Percentiles rank a stretch among this genome's conserved stretches.
Evolutionary conservation across 1,284 basidiomycete species (phyloP).

Genomic region (Fomitopsis palustris): DNA sequence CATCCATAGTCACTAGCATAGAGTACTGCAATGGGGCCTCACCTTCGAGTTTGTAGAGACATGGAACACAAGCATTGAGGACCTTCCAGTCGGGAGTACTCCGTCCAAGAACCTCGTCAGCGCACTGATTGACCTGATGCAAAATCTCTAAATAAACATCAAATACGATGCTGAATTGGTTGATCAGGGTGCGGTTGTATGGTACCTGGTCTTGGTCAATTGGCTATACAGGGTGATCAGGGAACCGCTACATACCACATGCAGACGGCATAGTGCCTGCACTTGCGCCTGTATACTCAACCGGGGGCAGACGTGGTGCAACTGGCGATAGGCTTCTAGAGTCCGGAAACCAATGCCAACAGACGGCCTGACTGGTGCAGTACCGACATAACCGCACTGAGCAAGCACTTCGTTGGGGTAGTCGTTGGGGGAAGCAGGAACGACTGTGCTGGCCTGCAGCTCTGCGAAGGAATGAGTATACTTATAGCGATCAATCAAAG

Average conservation of each 20-base stretch:
- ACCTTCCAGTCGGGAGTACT: conserved; percentile 22
- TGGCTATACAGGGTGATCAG: not conserved
- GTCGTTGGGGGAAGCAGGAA: too few species aligned
- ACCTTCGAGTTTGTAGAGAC: conserved; percentile 23
- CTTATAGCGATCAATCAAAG: too few species aligned
- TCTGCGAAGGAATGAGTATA: too few species aligned
- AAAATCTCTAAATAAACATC: conserved; percentile 29
- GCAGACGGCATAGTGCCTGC: conserved; percentile 16
- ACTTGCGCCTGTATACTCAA: conserved; percentile 19
- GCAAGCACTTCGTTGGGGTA: not conserved
- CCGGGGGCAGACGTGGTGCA: conserved; percentile 21
- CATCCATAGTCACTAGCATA: conserved; percentile 25
- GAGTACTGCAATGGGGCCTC: conserved; percentile 17
- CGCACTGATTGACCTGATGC: conserved; percentile 11
- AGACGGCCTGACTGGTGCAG: conserved; percentile 11
- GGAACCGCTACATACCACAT: conserved; percentile 8
- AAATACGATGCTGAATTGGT: conserved; percentile 23
- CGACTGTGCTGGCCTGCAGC: too few species aligned
- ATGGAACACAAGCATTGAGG: conserved; percentile 25
- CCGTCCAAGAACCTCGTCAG: conserved; percentile 17
- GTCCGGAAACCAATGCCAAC: conserved; percentile 15
- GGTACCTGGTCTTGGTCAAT: conserved; percentile 1
- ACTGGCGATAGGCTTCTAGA: conserved; percentile 19
- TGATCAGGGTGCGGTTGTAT: not conserved
- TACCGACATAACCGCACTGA: conserved; percentile 12